phyloP scores from a whole-genome alignment of 208 protist species.

The Naegleria gruberi region DNA sequence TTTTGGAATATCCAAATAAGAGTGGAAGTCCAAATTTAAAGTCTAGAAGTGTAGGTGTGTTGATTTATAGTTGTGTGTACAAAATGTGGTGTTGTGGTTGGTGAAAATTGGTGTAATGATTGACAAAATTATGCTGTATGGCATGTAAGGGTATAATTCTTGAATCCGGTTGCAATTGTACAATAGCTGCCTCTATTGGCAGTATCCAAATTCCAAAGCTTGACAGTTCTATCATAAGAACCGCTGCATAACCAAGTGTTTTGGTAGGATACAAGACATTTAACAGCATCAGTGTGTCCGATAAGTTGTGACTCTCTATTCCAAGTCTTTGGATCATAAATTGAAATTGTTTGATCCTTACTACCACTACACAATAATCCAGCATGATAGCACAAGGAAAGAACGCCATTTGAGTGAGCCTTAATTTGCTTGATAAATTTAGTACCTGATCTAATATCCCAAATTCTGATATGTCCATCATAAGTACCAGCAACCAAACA shows the following conservation, averaged over 20 bases:
- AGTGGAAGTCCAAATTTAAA: too few species aligned
- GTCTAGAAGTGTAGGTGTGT: too few species aligned
- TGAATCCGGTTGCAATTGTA: background rate
- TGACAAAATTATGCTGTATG: background rate
- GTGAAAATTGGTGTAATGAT: background rate
- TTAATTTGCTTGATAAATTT: background rate
- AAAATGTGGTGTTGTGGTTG: background rate
- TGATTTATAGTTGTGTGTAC: background rate
- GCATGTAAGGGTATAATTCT: background rate
- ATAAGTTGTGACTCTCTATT: background rate
- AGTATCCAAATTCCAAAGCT: constrained; percentile 8
- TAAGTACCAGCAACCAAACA: background rate
- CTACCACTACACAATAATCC: background rate
- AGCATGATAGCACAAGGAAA: background rate
- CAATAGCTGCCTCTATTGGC: background rate
- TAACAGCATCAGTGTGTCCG: constrained; percentile 12
- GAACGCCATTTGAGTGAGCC: background rate
- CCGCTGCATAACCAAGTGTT: background rate
- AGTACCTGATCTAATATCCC: background rate
- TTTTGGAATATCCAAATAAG: too few species aligned
- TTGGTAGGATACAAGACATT: background rate
- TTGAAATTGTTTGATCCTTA: background rate
- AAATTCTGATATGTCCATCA: background rate
- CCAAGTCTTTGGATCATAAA: background rate
- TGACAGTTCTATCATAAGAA: constrained; percentile 6